phyloP scores from a whole-genome alignment of 345 rosid genomes.

The Rhizophora apiculata region DNA sequence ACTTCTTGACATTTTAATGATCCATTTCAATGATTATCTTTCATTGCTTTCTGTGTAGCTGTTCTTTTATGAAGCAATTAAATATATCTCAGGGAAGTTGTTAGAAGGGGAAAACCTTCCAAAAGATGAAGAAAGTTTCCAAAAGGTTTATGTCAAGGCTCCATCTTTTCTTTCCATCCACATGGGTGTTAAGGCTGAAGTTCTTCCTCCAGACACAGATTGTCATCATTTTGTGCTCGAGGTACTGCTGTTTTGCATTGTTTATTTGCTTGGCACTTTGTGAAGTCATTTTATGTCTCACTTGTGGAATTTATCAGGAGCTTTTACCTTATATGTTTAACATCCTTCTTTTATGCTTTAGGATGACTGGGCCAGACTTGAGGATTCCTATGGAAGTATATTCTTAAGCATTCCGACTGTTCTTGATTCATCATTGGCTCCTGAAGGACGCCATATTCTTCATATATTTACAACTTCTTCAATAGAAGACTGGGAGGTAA shows the following conservation, averaged over 20 bases:
- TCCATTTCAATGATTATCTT: not conserved
- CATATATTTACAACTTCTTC: conserved; percentile 89
- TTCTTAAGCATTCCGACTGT: conserved; percentile 93
- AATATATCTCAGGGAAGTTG: conserved; percentile 58
- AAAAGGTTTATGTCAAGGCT: conserved; percentile 83
- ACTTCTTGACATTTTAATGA: conserved; percentile 9
- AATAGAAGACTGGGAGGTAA: conserved; percentile 87
- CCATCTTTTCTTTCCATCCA: conserved; percentile 98
- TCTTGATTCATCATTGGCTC: conserved; percentile 88
- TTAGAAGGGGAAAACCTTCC: conserved; percentile 81
- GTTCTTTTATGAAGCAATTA: not conserved
- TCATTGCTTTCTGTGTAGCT: not conserved
- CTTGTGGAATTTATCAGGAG: not conserved
- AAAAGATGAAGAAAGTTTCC: conserved; percentile 85
- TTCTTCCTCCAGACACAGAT: conserved; percentile 82
- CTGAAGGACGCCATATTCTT: conserved; percentile 73
- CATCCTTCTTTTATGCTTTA: conserved; percentile 20
- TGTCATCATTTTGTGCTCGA: conserved; percentile 95
- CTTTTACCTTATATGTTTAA: not conserved
- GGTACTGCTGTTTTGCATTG: conserved; percentile 39
- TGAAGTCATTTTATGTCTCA: not conserved
- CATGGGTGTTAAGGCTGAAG: conserved; percentile 85
- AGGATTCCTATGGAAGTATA: conserved; percentile 87
- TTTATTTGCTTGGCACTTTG: conserved; percentile 12
- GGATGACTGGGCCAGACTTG: conserved; percentile 75